phyloP scores from a whole-genome alignment of 192 early-diverging fungal species.

The Dissophora ornata region DNA sequence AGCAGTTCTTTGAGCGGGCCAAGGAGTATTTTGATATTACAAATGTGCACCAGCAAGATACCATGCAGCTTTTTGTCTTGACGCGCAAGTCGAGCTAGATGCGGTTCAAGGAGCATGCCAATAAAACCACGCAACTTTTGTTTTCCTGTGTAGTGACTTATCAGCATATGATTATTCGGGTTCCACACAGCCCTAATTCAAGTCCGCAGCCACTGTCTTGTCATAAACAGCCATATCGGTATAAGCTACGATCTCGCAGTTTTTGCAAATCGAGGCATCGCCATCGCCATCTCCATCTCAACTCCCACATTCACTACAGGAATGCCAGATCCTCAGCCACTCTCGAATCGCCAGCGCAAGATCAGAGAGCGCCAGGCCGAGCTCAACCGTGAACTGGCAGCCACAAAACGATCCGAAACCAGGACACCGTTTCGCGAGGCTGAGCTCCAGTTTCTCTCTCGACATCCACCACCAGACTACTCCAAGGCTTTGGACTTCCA shows the following conservation, averaged over 20 bases:
- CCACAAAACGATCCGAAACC: slow-evolving; percentile 29
- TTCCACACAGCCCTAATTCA: no score
- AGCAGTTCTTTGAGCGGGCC: slow-evolving; percentile 44
- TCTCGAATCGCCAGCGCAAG: slow-evolving; percentile 54
- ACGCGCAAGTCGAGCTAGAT: slow-evolving; percentile 26
- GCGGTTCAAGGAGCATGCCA: no score
- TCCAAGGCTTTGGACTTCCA: slow-evolving; percentile 67
- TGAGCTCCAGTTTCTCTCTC: slow-evolving; percentile 71
- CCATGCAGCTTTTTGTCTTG: slow-evolving; percentile 52
- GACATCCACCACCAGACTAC: slow-evolving; percentile 63
- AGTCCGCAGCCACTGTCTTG: no score
- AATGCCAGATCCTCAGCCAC: slow-evolving; percentile 23
- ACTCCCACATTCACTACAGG: background rate
- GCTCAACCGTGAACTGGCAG: slow-evolving; percentile 29
- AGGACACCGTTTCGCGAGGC: slow-evolving; percentile 77
- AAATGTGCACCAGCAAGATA: slow-evolving; percentile 45
- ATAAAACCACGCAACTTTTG: no score
- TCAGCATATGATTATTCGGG: no score
- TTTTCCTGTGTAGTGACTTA: no score
- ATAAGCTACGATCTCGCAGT: no score
- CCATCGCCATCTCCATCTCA: no score
- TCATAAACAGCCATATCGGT: no score
- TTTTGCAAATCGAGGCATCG: no score
- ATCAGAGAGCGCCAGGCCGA: slow-evolving; percentile 50
- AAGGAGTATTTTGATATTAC: slow-evolving; percentile 34